Percentiles rank a stretch among this genome's conserved stretches.
Conservation (phyloP, 1,284 basidiomycete species). For the Fomitopsis pinicola region DNA sequence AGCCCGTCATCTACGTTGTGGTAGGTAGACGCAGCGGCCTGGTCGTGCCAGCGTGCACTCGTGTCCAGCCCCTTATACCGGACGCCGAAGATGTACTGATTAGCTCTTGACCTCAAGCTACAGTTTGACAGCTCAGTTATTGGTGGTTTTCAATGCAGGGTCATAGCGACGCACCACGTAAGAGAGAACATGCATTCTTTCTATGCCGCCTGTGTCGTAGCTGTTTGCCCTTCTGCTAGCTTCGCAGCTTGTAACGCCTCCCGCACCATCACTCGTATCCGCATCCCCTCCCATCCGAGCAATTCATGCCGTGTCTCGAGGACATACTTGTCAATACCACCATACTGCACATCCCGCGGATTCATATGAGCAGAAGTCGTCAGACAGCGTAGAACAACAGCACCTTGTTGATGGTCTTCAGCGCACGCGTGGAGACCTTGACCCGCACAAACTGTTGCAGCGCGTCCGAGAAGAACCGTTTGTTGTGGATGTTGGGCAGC, state of each 20-base stretch:
- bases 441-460: slow-evolving; percentile 55
- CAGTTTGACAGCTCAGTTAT: too few relatives aligned
- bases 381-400: slow-evolving; percentile 9
- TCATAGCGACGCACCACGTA: too few relatives aligned
- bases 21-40: neutral
- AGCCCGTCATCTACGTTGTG: neutral
- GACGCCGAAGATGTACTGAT: too few relatives aligned
- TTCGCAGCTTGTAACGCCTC: slow-evolving; percentile 15
- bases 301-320: slow-evolving; percentile 59
- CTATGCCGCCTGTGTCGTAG: neutral
- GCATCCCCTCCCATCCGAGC: slow-evolving; percentile 74
- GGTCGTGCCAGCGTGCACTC: too few relatives aligned
- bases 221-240: neutral
- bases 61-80: too few relatives aligned
- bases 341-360: slow-evolving; percentile 40
- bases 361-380: neutral
- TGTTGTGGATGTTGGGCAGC: slow-evolving; percentile 83
- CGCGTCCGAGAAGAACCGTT: slow-evolving; percentile 65
- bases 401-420: slow-evolving; percentile 80
- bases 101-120: too few relatives aligned
- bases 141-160: too few relatives aligned
- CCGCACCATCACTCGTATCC: slow-evolving; percentile 54
- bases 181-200: too few relatives aligned
- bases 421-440: slow-evolving; percentile 69
- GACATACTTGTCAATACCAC: slow-evolving; percentile 79